phyloP scores from a whole-genome alignment of 2,329 filamentous ascomycete species.

The Dactylellina parvicollis region DNA sequence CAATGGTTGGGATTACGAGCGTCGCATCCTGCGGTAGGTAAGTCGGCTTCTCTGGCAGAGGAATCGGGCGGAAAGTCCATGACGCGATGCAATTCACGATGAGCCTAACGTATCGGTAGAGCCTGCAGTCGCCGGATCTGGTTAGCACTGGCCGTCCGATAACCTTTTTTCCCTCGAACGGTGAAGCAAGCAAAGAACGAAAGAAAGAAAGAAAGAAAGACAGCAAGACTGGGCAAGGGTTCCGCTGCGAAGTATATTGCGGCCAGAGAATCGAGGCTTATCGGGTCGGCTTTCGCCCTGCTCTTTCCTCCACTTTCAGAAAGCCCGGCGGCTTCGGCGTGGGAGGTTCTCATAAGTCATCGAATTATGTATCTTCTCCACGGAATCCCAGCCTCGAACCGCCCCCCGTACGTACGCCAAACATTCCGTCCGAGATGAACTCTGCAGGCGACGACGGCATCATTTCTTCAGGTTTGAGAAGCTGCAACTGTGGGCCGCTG shows the following conservation, averaged over 20 bases:
- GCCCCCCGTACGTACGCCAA: slow-evolving; percentile 34
- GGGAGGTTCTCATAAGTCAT: slow-evolving; percentile 53
- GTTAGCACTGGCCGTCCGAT: slow-evolving; percentile 31
- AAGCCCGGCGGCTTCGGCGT: slow-evolving; percentile 49
- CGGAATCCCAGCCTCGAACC: slow-evolving; percentile 28
- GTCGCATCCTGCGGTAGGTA: slow-evolving; percentile 80
- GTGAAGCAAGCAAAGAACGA: neutral
- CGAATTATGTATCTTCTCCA: slow-evolving; percentile 51
- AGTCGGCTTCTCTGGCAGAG: slow-evolving; percentile 80
- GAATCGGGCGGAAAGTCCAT: slow-evolving; percentile 85
- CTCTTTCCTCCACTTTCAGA: slow-evolving; percentile 2
- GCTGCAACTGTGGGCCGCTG: slow-evolving; percentile 47
- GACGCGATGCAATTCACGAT: slow-evolving; percentile 86
- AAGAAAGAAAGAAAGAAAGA: neutral
- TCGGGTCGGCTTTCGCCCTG: slow-evolving; percentile 43
- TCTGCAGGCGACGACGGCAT: slow-evolving; percentile 28
- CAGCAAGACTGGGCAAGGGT: slow-evolving; percentile 5
- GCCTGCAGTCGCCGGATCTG: slow-evolving; percentile 65
- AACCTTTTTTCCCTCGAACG: neutral
- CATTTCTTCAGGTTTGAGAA: slow-evolving; percentile 48
- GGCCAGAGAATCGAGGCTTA: slow-evolving; percentile 30
- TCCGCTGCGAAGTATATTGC: neutral
- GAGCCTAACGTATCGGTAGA: slow-evolving; percentile 87
- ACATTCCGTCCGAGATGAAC: slow-evolving; percentile 52
- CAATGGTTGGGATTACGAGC: slow-evolving; percentile 91